Percentiles rank a stretch among this genome's conserved stretches.
phyloP scores from a whole-genome alignment of 805 yeast genomes.

The Candida coquimbonensis region DNA sequence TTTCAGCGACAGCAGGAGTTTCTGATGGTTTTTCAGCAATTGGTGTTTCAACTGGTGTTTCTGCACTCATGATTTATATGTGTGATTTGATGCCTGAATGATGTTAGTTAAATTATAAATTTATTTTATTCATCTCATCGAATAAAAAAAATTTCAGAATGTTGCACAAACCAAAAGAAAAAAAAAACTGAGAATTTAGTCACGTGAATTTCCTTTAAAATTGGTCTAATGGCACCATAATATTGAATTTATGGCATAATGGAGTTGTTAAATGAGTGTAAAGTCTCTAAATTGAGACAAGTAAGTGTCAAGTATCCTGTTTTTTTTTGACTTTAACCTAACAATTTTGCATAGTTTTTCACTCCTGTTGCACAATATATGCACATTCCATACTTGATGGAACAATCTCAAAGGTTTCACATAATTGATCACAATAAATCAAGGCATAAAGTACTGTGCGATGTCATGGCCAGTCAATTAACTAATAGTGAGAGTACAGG shows the following conservation, averaged over 20 bases:
- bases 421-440: conserved; percentile 2
- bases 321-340: no score
- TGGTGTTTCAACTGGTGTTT: not conserved
- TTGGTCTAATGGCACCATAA: not conserved
- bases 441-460: not conserved
- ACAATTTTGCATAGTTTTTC: not conserved
- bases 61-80: conserved; percentile 1
- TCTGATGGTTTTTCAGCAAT: no score
- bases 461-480: not conserved
- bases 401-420: not conserved
- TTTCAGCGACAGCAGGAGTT: no score
- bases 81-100: not conserved
- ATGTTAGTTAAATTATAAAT: not conserved
- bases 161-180: conserved; percentile 2
- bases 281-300: not conserved
- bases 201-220: not conserved
- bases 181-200: not conserved
- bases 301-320: not conserved
- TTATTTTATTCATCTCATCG: conserved; percentile 6
- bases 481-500: not conserved
- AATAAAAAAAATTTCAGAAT: not conserved
- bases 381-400: not conserved
- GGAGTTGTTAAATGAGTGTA: not conserved
- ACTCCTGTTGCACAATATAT: not conserved
- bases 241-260: not conserved